Evolutionary conservation across 1,284 basidiomycete species (phyloP).

Genomic region (Sutorius eximius): DNA sequence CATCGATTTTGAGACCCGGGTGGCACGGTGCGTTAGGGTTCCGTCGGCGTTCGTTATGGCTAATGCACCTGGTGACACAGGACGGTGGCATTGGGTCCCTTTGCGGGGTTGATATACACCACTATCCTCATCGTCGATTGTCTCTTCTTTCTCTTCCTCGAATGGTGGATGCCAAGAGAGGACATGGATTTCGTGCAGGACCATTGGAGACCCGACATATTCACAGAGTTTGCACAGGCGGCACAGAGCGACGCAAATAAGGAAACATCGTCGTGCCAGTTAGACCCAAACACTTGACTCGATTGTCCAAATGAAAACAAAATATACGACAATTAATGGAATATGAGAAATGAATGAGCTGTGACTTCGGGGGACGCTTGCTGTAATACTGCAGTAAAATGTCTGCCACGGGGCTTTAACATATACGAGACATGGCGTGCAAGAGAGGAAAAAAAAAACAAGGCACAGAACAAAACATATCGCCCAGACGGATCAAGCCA

Average conservation of each 20-base stretch:
- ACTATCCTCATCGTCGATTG: conserved; percentile 81
- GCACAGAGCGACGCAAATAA: background rate
- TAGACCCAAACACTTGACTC: background rate
- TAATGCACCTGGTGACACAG: conserved; percentile 35
- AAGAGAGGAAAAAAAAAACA: background rate
- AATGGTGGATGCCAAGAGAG: conserved; percentile 73
- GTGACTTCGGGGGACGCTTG: conserved; percentile 2
- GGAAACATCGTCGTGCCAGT: background rate
- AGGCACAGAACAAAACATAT: background rate
- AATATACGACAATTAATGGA: conserved; percentile 22
- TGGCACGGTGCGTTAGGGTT: conserved; percentile 55
- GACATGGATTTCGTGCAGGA: conserved; percentile 65
- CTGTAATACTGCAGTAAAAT: conserved; percentile 7
- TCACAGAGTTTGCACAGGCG: conserved; percentile 32
- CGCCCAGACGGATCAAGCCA: background rate
- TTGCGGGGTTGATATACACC: conserved; percentile 76
- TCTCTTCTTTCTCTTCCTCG: conserved; percentile 73
- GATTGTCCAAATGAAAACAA: conserved; percentile 14
- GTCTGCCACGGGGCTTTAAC: conserved; percentile 7
- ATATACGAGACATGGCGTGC: background rate
- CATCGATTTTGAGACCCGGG: conserved; percentile 67
- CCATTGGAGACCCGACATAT: conserved; percentile 42
- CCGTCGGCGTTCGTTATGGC: background rate
- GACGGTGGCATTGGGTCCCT: conserved; percentile 68
- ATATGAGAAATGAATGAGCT: conserved; percentile 12